Conservation (phyloP, 78 protist species). For the Monocercomonoides exilis region DNA sequence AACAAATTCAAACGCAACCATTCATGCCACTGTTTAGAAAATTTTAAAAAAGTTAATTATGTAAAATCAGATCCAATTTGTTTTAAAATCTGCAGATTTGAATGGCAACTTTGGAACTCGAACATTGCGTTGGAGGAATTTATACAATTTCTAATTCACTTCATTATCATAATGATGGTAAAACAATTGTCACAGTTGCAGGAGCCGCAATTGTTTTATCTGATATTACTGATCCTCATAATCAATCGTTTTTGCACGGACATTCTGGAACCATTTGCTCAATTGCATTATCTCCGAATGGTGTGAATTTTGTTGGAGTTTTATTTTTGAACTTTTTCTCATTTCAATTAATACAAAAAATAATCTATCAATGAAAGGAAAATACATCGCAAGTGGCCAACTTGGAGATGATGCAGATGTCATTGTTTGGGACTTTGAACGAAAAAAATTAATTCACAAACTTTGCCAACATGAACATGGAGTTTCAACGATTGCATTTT, state of each 20-base stretch:
- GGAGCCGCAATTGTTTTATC: slow-evolving; percentile 29
- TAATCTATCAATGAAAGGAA: not conserved
- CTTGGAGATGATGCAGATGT: slow-evolving; percentile 36
- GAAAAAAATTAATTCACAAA: not conserved
- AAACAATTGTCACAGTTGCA: not conserved
- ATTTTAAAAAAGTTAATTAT: too few relatives aligned
- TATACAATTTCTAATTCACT: not conserved
- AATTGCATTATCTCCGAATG: slow-evolving; percentile 10
- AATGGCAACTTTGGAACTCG: slow-evolving; percentile 2
- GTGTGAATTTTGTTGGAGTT: not conserved
- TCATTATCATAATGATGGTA: slow-evolving; percentile 16
- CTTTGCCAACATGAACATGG: slow-evolving; percentile 43
- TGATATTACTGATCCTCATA: slow-evolving; percentile 22
- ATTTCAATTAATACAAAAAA: too few relatives aligned
- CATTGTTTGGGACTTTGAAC: slow-evolving; percentile 39
- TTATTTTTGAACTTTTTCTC: not conserved
- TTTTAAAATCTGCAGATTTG: too few relatives aligned
- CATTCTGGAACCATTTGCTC: slow-evolving; percentile 6
- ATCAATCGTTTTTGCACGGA: slow-evolving; percentile 32
- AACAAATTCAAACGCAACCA: too few relatives aligned
- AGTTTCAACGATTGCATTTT: slow-evolving; percentile 4
- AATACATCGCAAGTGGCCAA: slow-evolving; percentile 25
- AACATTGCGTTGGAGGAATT: not conserved
- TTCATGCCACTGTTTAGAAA: too few relatives aligned
- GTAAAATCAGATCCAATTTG: too few relatives aligned